Base-by-base conservation (phyloP, 2,329 filamentous ascomycete genomes). In the Neofusicoccum parvum region DNA sequence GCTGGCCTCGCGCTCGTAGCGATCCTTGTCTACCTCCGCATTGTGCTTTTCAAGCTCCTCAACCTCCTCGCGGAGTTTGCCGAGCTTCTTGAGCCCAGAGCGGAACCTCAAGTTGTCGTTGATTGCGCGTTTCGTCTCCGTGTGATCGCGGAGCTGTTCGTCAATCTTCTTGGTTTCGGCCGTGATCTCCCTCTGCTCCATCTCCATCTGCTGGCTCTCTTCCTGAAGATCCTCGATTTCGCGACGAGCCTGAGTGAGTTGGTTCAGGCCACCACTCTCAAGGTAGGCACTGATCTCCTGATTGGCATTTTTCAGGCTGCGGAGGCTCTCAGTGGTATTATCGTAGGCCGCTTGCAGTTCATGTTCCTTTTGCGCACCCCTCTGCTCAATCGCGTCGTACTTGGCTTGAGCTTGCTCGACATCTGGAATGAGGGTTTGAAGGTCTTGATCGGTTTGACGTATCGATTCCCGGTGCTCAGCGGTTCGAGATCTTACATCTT, bases 91-190 rank as follows among this genome's bases (percentile, higher is more conserved):
- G 65, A 88, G 83, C 67, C 91, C 90, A 74, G 90, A 90, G 66
- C 95, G 91, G 75, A 93, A 97, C 68, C 89, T 89, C 60, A 98
- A 81, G 72, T 99, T 99, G 75, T 98, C 93, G 23, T 84, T 84
- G 70, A 99, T 97, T 69, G 92, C 93, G 71, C 92, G 90, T 79
- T 93, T 94, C 65, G 89, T 94, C 66, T 89, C 88, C 69, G 94
- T 91, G 65, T 92, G 91, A 72, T 93, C 92, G 71, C 88, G 87
- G 60, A 94, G 85, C 62, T 92, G 89, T 56, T 91, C 86, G 69
- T 90, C 90, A 59, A 97, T 85, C 70, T 89, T 88, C 77, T 96
- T 95, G 67, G 92, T 88, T 64, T 90, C 86, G 27, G 85, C 82
- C 2, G 88, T 90, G 62, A 95, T 80, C 51, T 87, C 81, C 12